These are phyloP conservation scores for Xerocomus potaroensis DNA, from an alignment of 768 basidiomycete species.

Conservation along the genomic window DNA sequence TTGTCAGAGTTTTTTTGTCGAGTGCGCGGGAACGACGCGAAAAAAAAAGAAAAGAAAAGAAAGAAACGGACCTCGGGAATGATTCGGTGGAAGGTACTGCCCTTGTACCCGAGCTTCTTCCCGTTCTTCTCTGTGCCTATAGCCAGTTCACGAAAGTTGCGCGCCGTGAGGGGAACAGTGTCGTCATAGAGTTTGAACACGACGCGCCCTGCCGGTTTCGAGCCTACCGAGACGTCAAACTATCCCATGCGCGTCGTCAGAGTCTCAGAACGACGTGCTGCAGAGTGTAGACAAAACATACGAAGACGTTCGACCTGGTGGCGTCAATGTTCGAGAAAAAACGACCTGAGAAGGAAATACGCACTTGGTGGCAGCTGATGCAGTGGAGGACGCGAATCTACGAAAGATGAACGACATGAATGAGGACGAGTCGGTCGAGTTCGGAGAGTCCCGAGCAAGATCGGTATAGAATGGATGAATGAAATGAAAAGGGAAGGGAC, in stretches of 20 bases:
- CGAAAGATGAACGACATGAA: constrained; percentile 50
- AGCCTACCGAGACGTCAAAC: constrained; percentile 66
- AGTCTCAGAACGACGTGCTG: neutral
- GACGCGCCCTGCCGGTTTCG: constrained; percentile 60
- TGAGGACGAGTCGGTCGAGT: constrained; percentile 11
- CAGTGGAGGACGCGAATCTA: constrained; percentile 47
- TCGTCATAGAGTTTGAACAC: constrained; percentile 83
- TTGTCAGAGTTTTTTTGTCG: too few relatives aligned
- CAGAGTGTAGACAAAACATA: constrained; percentile 24
- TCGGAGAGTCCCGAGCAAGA: constrained; percentile 11
- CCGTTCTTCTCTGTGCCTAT: constrained; percentile 40
- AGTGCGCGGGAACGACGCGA: too few relatives aligned
- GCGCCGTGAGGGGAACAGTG: constrained; percentile 73
- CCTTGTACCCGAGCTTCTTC: constrained; percentile 68
- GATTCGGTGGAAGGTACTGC: constrained; percentile 66
- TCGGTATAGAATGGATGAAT: constrained; percentile 23
- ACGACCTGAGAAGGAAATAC: neutral
- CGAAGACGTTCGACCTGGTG: constrained; percentile 26
- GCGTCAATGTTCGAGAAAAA: constrained; percentile 1
- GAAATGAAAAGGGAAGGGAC: constrained; percentile 16
- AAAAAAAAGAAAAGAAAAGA: neutral
- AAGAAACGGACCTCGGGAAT: constrained; percentile 51
- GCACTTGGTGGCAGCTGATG: constrained; percentile 26
- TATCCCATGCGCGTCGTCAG: constrained; percentile 19
- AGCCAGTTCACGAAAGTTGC: constrained; percentile 79